A percentile compares a stretch with the other conserved stretches of the same genome.
Conservation (phyloP, 805 yeast species). For the Phaffomyces thermotolerans region DNA sequence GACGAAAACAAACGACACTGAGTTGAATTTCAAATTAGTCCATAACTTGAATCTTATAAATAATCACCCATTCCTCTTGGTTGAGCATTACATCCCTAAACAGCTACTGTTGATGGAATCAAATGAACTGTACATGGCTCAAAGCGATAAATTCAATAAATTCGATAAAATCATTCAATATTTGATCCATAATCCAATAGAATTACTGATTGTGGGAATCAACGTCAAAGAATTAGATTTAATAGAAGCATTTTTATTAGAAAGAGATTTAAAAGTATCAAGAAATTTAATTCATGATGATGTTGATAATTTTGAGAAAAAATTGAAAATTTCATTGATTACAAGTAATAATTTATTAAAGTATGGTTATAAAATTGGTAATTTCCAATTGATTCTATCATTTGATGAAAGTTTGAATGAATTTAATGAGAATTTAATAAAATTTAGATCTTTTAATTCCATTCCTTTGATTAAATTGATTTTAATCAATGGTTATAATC, state of each 20-base stretch:
- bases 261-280: constrained; percentile 55
- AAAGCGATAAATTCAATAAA: constrained; percentile 54
- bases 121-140: constrained; percentile 42
- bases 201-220: constrained; percentile 46
- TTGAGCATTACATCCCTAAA: constrained; percentile 72
- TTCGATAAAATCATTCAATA: constrained; percentile 38
- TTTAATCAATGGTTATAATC: not conserved
- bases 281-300: constrained; percentile 43
- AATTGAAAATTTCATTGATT: constrained; percentile 4
- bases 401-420: constrained; percentile 32
- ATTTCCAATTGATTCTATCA: constrained; percentile 39
- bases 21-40: constrained; percentile 35
- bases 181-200: constrained; percentile 16
- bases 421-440: constrained; percentile 36
- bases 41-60: constrained; percentile 43
- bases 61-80: constrained; percentile 64
- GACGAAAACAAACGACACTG: constrained; percentile 11
- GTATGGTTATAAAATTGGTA: not conserved
- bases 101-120: constrained; percentile 60
- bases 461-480: not conserved
- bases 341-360: constrained; percentile 1
- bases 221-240: constrained; percentile 67
- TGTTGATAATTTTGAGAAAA: constrained; percentile 31
- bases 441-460: constrained; percentile 37
- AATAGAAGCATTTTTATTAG: constrained; percentile 72